phyloP scores from a whole-genome alignment of 1,284 basidiomycete genomes.

The Heterobasidion occidentale region DNA sequence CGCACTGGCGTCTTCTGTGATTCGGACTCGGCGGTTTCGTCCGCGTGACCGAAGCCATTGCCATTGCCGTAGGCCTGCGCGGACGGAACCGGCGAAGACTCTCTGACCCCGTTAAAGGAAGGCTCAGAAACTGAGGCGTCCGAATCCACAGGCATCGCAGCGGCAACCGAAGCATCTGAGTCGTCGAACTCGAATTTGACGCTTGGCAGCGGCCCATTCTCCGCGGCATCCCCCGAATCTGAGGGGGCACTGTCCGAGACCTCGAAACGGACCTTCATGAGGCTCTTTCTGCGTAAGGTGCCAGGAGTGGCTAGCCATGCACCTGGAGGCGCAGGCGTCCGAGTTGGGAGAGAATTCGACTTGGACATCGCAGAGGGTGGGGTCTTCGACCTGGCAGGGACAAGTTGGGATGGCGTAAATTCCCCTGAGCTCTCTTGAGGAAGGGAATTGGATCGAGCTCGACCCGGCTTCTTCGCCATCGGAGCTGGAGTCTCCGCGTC shows the following conservation, averaged over 20 bases:
- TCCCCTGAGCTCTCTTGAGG: conserved; percentile 5
- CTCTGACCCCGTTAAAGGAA: conserved; percentile 10
- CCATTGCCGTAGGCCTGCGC: background rate
- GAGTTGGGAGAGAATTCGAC: conserved; percentile 18
- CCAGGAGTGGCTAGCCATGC: conserved; percentile 59
- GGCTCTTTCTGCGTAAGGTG: conserved; percentile 32
- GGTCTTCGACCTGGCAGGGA: background rate
- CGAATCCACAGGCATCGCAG: background rate
- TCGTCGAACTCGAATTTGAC: background rate
- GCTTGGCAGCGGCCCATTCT: conserved; percentile 3
- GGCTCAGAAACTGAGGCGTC: conserved; percentile 9
- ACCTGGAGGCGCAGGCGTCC: conserved; percentile 55
- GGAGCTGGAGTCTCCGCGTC: conserved; percentile 2
- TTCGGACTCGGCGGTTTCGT: conserved; percentile 9
- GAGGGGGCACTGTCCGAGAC: conserved; percentile 25
- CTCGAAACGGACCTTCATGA: conserved; percentile 64
- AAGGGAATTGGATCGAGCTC: conserved; percentile 12
- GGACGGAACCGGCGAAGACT: conserved; percentile 6
- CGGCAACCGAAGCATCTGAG: background rate
- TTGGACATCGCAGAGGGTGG: conserved; percentile 37
- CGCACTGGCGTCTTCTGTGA: conserved; percentile 13
- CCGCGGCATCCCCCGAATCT: conserved; percentile 14
- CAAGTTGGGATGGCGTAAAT: background rate
- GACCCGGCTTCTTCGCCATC: conserved; percentile 1
- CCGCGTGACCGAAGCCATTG: background rate